These are phyloP conservation scores for Candida orba DNA, from an alignment of 805 yeast species.

Conservation along the genomic window DNA sequence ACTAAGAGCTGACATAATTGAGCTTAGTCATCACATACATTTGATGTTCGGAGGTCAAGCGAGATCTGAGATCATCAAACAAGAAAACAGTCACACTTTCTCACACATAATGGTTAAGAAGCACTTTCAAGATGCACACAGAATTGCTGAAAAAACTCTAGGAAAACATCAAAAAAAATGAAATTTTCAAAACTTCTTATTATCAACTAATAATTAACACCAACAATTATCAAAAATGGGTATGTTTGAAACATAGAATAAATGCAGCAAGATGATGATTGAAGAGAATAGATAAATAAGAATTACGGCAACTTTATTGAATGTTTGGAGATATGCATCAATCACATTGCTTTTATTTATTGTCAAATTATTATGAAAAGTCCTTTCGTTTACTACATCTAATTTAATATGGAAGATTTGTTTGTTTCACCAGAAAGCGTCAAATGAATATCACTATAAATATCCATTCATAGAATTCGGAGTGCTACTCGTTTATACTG, in stretches of 20 bases:
- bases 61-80: not conserved
- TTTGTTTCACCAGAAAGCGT: no score
- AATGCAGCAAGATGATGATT: not conserved
- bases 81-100: constrained; percentile 5
- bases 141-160: not conserved
- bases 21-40: no score
- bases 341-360: no score
- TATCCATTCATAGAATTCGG: no score
- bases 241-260: constrained; percentile 12
- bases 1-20: no score
- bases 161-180: constrained; percentile 7
- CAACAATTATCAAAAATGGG: constrained; percentile 26
- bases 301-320: no score
- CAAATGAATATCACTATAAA: no score
- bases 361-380: not conserved
- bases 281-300: no score
- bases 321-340: no score
- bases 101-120: constrained; percentile 7
- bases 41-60: constrained; percentile 16
- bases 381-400: no score
- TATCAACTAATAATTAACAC: constrained; percentile 9
- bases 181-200: constrained; percentile 4
- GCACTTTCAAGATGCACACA: constrained; percentile 11
- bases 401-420: not conserved
- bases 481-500: no score